These are phyloP conservation scores for Sporisorium scitamineum DNA, from an alignment of 1,284 basidiomycete genomes.

Conservation along the genomic window DNA sequence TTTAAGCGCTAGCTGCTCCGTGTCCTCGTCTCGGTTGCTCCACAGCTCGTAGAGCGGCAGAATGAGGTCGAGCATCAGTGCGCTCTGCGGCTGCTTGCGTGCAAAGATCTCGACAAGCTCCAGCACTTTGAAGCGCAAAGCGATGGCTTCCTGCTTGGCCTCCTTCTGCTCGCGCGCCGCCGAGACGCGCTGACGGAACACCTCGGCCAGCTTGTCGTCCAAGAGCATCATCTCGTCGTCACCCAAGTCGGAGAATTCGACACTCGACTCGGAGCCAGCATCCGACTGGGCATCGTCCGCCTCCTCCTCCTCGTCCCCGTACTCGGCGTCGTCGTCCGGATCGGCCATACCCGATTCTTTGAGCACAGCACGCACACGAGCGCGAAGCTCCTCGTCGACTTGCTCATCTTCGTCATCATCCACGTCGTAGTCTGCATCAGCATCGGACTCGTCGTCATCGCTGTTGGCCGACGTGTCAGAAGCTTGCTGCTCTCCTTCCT, in stretches of 20 bases:
- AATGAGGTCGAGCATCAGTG: slow-evolving; percentile 78
- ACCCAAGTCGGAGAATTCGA: slow-evolving; percentile 56
- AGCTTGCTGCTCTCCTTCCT: slow-evolving; percentile 68
- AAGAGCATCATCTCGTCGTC: slow-evolving; percentile 98
- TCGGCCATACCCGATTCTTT: slow-evolving; percentile 79
- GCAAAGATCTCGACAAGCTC: slow-evolving; percentile 88
- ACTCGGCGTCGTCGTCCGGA: slow-evolving; percentile 68
- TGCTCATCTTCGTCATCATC: slow-evolving; percentile 72
- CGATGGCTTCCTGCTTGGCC: slow-evolving; percentile 71
- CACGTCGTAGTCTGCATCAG: slow-evolving; percentile 71
- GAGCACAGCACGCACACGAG: slow-evolving; percentile 82
- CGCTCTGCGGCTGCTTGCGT: slow-evolving; percentile 77
- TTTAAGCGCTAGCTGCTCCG: slow-evolving; percentile 82
- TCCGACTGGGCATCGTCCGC: slow-evolving; percentile 44
- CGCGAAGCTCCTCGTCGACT: slow-evolving; percentile 76
- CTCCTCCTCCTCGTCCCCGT: slow-evolving; percentile 68
- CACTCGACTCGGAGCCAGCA: slow-evolving; percentile 42
- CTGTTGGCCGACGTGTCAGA: slow-evolving; percentile 54
- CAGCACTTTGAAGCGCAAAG: slow-evolving; percentile 94
- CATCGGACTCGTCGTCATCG: slow-evolving; percentile 72
- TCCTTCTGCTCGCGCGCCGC: slow-evolving; percentile 72
- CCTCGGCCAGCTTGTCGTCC: slow-evolving; percentile 89
- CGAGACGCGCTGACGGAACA: slow-evolving; percentile 79
- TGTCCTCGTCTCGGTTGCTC: slow-evolving; percentile 65
- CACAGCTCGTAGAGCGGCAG: slow-evolving; percentile 81